Conservation (phyloP, 1,284 basidiomycete genomes). For the Cystobasidiaceae sp. region DNA sequence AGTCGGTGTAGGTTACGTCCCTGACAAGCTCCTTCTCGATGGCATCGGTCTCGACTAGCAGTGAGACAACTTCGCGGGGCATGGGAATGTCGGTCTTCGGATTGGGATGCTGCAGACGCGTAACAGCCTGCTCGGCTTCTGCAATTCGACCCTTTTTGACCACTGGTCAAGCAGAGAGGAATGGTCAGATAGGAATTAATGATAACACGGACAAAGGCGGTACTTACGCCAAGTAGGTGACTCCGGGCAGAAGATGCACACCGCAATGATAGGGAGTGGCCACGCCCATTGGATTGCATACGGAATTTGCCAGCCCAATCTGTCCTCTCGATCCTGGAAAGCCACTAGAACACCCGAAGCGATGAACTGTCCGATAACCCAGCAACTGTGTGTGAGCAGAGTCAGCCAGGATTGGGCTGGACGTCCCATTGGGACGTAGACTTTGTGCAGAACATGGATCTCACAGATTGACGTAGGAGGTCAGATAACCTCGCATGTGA, state of each 20-base stretch:
- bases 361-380: slow-evolving; percentile 48
- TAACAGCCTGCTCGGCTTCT: slow-evolving; percentile 49
- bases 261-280: slow-evolving; percentile 44
- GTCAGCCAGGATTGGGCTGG: no score
- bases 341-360: slow-evolving; percentile 50
- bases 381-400: slow-evolving; percentile 42
- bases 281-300: slow-evolving; percentile 49
- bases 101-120: slow-evolving; percentile 46
- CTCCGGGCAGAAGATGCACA: slow-evolving; percentile 45
- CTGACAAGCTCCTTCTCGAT: slow-evolving; percentile 46
- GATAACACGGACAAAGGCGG: not conserved
- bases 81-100: slow-evolving; percentile 45
- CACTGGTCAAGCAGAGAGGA: slow-evolving; percentile 36
- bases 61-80: slow-evolving; percentile 49
- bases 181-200: not conserved
- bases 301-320: slow-evolving; percentile 41
- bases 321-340: slow-evolving; percentile 37
- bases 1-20: slow-evolving; percentile 49
- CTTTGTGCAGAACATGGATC: not conserved
- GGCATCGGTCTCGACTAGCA: slow-evolving; percentile 50
- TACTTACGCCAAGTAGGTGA: slow-evolving; percentile 22
- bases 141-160: slow-evolving; percentile 50
- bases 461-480: slow-evolving; percentile 51
- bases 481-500: slow-evolving; percentile 50
- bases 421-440: not conserved